Base-by-base conservation (phyloP, 2,329 filamentous ascomycete genomes). In the Talaromyces marneffei region DNA sequence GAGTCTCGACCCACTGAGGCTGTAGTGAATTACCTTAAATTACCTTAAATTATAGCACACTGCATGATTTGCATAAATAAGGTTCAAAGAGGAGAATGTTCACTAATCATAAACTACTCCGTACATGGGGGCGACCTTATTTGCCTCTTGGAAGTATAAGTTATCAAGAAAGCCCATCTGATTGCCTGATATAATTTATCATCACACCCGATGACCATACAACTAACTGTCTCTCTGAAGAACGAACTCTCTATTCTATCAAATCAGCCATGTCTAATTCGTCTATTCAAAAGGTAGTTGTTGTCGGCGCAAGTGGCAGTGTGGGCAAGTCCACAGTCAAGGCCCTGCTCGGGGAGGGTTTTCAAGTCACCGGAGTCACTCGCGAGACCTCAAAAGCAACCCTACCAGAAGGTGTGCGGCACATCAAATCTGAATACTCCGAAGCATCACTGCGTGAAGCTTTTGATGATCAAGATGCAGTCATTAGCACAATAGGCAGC, bases 391-490 rank as follows among this genome's bases (percentile, higher is more conserved):
- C 55, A 57, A 57, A 46, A 3, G 39, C 55, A 44, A 35, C 40
- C 16, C 25, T 57, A 9, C 55, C 55, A 4, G 40, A 46, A 23
- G 55, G 55, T 2, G 55, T 35, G 18, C 14, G 3, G 14, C 55
- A 57, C n/a, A 40, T 46, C n/a, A 57, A 46, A 46, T n/a, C 55
- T 16, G 55, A 46, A 16, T 57, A 35, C 27, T 57, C 55, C 20
- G 39, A 29, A 57, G 29, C 40, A 16, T 57, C 55, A 33, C 29
- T 46, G 2, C 55, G 29, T 4, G 55, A 57, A 25, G 66, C 63
- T 5, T 63, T 70, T 20, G 54, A 64, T 52, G 64, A 57, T 2
- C 63, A 66, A 40, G 64, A 69, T 48, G 66, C 62, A 9, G 62
- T 70, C 6, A 65, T 70, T 23, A 67, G 66, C 1, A 53, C 62